Evolutionary conservation across 2,329 filamentous ascomycete genomes (phyloP).

Genomic region (Xylariaceae sp.): DNA sequence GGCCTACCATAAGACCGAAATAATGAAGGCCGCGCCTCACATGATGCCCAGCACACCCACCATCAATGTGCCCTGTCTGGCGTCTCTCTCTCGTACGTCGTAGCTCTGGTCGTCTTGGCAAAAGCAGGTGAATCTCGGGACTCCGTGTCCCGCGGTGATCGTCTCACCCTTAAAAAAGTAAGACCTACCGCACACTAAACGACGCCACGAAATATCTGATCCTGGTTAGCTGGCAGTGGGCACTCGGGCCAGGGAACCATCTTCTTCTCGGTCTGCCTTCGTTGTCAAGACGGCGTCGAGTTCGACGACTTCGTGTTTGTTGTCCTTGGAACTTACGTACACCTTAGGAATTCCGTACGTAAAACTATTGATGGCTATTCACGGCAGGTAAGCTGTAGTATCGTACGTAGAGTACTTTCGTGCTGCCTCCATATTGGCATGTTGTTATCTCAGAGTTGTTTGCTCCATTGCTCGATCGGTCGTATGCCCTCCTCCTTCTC

Average conservation of each 20-base stretch:
- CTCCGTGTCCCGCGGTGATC: conserved; percentile 1
- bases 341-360: not conserved
- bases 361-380: not conserved
- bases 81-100: not conserved
- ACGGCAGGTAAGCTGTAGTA: not conserved
- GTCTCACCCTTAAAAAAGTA: not conserved
- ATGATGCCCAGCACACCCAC: not conserved
- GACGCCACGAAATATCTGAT: conserved; percentile 3
- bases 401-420: no score
- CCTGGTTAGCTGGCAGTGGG: not conserved
- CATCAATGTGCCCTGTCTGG: not conserved
- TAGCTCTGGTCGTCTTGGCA: conserved; percentile 7
- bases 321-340: not conserved
- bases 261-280: no score
- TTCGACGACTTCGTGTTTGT: not conserved
- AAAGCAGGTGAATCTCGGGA: not conserved
- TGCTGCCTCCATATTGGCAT: not conserved
- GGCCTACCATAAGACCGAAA: not conserved
- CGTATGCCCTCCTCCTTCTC: not conserved
- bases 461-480: not conserved
- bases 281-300: not conserved
- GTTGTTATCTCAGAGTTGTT: not conserved
- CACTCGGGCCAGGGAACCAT: not conserved
- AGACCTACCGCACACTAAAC: conserved; percentile 1
- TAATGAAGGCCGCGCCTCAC: not conserved